These are phyloP conservation scores for Phytophthora sp. DNA, from an alignment of 352 stramenopile species.

Conservation along the genomic window DNA sequence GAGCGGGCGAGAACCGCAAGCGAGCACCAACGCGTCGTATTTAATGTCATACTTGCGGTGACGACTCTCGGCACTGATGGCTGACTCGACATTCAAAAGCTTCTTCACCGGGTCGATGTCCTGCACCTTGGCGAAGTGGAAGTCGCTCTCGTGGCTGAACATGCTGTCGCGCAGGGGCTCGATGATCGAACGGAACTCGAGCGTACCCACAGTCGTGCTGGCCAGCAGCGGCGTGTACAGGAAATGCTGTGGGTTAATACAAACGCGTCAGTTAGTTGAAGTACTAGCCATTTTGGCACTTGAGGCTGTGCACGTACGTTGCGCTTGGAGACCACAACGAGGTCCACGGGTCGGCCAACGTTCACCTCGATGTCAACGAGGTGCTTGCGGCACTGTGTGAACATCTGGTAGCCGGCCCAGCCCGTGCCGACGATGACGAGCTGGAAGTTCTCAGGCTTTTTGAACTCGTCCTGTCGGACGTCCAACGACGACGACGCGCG, in stretches of 20 bases:
- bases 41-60: constrained; percentile 72
- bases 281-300: not conserved
- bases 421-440: constrained; percentile 78
- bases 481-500: constrained; percentile 31
- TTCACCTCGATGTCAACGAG: constrained; percentile 74
- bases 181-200: constrained; percentile 97
- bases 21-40: constrained; percentile 96
- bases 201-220: constrained; percentile 93
- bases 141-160: constrained; percentile 76
- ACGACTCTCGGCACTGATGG: constrained; percentile 45
- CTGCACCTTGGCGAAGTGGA: constrained; percentile 72
- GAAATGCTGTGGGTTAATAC: constrained; percentile 86
- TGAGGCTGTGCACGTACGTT: constrained; percentile 53
- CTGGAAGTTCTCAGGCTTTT: constrained; percentile 74
- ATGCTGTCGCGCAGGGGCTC: constrained; percentile 93
- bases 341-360: constrained; percentile 57
- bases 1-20: constrained; percentile 93
- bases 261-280: not conserved
- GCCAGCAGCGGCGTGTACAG: constrained; percentile 98
- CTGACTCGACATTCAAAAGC: constrained; percentile 69
- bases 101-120: constrained; percentile 85
- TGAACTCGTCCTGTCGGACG: constrained; percentile 29
- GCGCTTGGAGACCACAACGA: constrained; percentile 82
- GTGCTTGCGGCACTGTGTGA: constrained; percentile 79
- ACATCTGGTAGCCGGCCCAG: constrained; percentile 83